Evolutionary conservation across 176 grass and related monocot species (phyloP), one percentile per base, ranked within the genome.

Genomic region (Rhynchospora breviuscula): DNA sequence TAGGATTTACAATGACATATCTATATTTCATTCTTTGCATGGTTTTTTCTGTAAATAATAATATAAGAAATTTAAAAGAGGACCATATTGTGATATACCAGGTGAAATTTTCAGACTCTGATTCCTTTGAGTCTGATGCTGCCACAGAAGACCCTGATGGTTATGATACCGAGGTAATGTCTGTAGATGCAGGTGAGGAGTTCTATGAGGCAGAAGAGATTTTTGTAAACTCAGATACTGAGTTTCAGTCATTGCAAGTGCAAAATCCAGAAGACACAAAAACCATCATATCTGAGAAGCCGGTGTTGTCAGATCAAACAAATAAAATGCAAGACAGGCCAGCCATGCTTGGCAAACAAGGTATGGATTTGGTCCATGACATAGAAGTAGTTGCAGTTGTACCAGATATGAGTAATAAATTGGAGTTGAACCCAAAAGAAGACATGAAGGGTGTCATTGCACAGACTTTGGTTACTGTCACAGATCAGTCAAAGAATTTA

Each of bases 131-230:
- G 46, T 90, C 85, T 83, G 73, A 79, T 82, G 71, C 84, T 44
- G 51, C 81, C 45, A 79, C 80, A 6, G 93, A 95, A 88, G 89
- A 90, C 44, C 60, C 91, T 65, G 88, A 98, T 81, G 89, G 85
- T 25, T 85, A 98, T 86, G 96, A 98, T 61, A 95, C 91, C 48
- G 96, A 94, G 71, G 92, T 87, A 87, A 87, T 92, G 79, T 97
- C 92, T 0, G 88, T 89, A 76, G 94, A 97, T 49, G 90, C 79
- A 12, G 88, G 90, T 43, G 96, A 95, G 8, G 96, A 95, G 71
- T 98, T 98, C 17, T 98, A 91, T 86, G 96, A 99, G 87, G 96
- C 96, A 67, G 96, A 95, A 89, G 96, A 99, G 86, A 91, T 93
- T 85, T 98, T 85, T 94, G 87, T 83, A 80, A 94, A 90, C 85